phyloP scores from a whole-genome alignment of 1,284 basidiomycete species.

The Puccinia horiana region DNA sequence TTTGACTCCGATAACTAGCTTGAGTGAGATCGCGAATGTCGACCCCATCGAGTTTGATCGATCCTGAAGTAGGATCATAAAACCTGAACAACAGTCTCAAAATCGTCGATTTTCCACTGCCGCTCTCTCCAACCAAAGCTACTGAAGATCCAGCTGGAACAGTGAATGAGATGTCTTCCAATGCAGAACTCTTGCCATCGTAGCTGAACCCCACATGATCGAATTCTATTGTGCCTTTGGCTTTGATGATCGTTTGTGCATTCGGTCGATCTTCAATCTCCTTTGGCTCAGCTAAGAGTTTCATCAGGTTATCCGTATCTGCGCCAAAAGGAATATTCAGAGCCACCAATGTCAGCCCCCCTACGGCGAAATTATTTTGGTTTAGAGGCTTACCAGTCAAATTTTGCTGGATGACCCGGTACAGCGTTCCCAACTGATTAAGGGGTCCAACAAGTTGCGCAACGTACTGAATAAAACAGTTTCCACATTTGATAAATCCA shows the following conservation, averaged over 20 bases:
- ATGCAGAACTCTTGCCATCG: conserved; percentile 71
- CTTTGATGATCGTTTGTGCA: conserved; percentile 72
- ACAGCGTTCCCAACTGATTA: conserved; percentile 55
- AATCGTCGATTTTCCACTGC: conserved; percentile 66
- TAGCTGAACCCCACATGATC: conserved; percentile 63
- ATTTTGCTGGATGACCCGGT: conserved; percentile 58
- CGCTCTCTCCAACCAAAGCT: conserved; percentile 68
- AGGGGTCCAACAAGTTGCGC: conserved; percentile 50
- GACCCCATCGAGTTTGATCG: conserved; percentile 72
- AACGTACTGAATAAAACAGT: conserved; percentile 18
- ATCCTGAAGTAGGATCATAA: conserved; percentile 76
- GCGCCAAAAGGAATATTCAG: not conserved
- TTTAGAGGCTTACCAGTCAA: conserved; percentile 64
- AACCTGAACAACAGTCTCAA: conserved; percentile 81
- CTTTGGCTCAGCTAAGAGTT: conserved; percentile 60
- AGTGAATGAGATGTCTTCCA: conserved; percentile 77
- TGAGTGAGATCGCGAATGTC: conserved; percentile 84
- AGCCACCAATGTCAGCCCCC: not conserved
- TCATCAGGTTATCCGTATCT: conserved; percentile 59
- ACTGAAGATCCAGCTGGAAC: conserved; percentile 77
- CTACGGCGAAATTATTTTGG: not conserved
- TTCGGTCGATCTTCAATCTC: conserved; percentile 78
- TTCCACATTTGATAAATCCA: conserved; percentile 56
- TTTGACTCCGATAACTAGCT: conserved; percentile 70
- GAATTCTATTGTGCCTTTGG: conserved; percentile 78